These are phyloP conservation scores for Phytopythium sindhum DNA, from an alignment of 352 stramenopile genomes.

Conservation along the genomic window DNA sequence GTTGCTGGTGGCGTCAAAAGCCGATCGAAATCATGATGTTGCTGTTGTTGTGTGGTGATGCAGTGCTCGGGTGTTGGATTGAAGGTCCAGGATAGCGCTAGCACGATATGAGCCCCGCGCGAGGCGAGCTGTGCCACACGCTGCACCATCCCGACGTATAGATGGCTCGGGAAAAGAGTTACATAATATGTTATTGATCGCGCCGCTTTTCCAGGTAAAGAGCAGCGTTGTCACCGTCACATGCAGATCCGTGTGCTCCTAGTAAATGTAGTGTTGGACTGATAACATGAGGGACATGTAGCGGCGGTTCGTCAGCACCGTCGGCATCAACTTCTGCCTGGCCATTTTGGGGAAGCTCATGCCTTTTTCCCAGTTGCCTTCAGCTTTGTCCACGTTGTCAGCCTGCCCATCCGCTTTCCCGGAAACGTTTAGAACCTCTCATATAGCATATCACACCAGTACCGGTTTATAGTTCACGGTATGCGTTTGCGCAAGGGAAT, in stretches of 20 bases:
- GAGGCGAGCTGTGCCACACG: neutral
- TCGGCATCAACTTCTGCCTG: neutral
- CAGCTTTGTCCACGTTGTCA: neutral
- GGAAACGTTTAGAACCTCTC: slow-evolving; percentile 1
- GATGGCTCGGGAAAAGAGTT: neutral
- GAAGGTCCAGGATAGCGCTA: neutral
- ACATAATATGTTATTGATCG: no score
- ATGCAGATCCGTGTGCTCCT: neutral
- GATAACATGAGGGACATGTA: neutral
- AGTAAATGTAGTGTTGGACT: no score
- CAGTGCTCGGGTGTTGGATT: neutral
- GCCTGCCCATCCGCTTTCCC: slow-evolving; percentile 2
- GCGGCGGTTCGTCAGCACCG: neutral
- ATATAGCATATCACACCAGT: neutral
- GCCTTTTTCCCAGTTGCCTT: neutral
- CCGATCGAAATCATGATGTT: no score
- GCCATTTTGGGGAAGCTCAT: neutral
- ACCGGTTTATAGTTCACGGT: neutral
- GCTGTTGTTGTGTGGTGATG: no score
- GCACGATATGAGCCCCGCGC: neutral
- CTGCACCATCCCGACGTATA: neutral
- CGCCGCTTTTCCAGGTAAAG: neutral
- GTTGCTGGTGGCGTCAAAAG: no score
- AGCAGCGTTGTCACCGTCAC: no score
- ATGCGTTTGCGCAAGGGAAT: neutral